Percentiles rank a stretch among this genome's conserved stretches.
Conservation (phyloP, 2,329 filamentous ascomycete species). For the Pyrenochaeta sp. region DNA sequence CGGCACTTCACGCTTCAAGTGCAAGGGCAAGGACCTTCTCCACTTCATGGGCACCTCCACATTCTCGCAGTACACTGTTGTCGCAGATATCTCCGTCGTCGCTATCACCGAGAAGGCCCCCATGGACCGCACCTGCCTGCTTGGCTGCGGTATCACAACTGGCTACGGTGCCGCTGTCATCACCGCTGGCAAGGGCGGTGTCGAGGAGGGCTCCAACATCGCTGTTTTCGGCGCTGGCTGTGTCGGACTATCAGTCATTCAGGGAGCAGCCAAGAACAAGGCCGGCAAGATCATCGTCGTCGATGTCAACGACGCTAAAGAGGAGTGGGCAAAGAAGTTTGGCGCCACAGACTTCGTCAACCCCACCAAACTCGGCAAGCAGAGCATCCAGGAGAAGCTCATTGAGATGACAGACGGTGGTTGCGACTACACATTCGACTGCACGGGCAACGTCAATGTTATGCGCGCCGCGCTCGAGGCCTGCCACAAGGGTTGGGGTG, state of each 20-base stretch:
- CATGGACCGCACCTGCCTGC: constrained; percentile 94
- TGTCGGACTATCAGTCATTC: constrained; percentile 93
- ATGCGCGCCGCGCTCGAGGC: constrained; percentile 97
- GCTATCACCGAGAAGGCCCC: constrained; percentile 88
- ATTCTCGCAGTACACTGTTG: constrained; percentile 98
- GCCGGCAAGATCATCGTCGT: constrained; percentile 80
- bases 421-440: constrained; percentile 99
- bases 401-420: constrained; percentile 98
- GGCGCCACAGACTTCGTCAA: constrained; percentile 98
- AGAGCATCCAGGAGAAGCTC: constrained; percentile 89
- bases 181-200: constrained; percentile 73
- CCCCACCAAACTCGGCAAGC: constrained; percentile 70
- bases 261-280: constrained; percentile 87
- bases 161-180: constrained; percentile 96
- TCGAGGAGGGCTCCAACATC: constrained; percentile 88
- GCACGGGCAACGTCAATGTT: constrained; percentile 94
- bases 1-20: constrained; percentile 92
- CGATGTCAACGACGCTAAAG: constrained; percentile 87
- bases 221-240: constrained; percentile 96
- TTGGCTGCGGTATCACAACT: constrained; percentile 98
- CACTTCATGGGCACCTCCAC: constrained; percentile 99
- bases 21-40: constrained; percentile 91
- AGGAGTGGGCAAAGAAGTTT: constrained; percentile 92
- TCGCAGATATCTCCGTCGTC: constrained; percentile 97
- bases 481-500: constrained; percentile 99